Percentiles rank a stretch among this genome's conserved stretches.
phyloP scores from a whole-genome alignment of 345 rosid species.

The Gossypium anomalum region DNA sequence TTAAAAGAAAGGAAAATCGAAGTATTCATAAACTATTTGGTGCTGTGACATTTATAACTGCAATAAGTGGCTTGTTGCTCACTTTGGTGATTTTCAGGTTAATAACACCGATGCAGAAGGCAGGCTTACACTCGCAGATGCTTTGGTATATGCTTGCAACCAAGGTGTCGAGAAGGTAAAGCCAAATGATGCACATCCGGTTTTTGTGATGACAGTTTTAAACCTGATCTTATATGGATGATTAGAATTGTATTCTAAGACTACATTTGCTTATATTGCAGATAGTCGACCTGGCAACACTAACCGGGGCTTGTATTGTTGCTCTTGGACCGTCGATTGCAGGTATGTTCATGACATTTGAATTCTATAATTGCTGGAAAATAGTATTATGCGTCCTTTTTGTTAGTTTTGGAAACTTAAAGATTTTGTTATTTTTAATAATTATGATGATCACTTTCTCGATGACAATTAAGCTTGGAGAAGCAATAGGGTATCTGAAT shows the following conservation, averaged over 20 bases:
- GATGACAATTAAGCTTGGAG: not conserved
- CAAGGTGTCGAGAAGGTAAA: constrained; percentile 90
- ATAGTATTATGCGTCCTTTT: not conserved
- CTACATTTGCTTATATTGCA: not conserved
- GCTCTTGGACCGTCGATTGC: constrained; percentile 95
- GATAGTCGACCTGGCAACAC: constrained; percentile 76
- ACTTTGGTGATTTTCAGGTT: constrained; percentile 44
- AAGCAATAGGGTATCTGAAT: not conserved
- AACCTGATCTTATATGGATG: not conserved
- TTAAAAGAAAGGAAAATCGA: not conserved
- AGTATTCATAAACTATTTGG: not conserved
- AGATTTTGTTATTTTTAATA: not conserved
- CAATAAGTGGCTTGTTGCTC: constrained; percentile 7
- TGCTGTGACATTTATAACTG: not conserved
- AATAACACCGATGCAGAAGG: constrained; percentile 99
- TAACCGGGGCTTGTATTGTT: constrained; percentile 82
- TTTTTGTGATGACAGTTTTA: constrained; percentile 19
- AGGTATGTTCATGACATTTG: constrained; percentile 35
- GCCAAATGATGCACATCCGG: constrained; percentile 11
- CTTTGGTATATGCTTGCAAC: constrained; percentile 86
- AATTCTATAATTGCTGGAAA: not conserved
- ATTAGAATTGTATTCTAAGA: not conserved
- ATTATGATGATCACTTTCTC: not conserved
- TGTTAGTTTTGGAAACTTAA: not conserved
- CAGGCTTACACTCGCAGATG: constrained; percentile 92